phyloP scores from a whole-genome alignment of 768 basidiomycete species.

The Leccinum longicurvipes region DNA sequence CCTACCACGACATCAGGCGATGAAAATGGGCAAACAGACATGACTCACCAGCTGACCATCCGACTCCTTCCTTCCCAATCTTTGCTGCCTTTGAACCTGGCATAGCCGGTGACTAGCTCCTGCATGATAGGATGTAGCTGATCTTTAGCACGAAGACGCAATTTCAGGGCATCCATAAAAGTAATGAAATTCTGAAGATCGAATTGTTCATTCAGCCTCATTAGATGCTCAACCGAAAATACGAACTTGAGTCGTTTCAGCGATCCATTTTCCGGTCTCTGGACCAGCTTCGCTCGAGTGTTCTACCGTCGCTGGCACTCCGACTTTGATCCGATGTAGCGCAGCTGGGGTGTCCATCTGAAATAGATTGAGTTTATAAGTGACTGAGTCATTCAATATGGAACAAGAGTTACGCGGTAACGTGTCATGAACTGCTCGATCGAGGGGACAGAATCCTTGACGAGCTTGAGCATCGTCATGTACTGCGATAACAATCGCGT shows the following conservation, averaged over 20 bases:
- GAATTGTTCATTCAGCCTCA: background rate
- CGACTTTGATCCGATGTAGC: conserved; percentile 82
- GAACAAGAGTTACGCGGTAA: conserved; percentile 54
- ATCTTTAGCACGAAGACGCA: conserved; percentile 93
- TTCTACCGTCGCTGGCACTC: conserved; percentile 95
- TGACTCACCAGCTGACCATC: conserved; percentile 84
- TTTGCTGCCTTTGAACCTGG: conserved; percentile 89
- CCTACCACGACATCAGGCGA: conserved; percentile 41
- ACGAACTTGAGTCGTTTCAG: conserved; percentile 90
- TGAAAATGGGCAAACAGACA: background rate
- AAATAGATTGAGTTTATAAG: background rate
- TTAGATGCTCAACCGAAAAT: background rate
- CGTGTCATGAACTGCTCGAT: conserved; percentile 90
- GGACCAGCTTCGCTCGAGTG: conserved; percentile 90
- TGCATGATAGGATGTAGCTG: conserved; percentile 93
- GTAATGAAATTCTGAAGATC: conserved; percentile 87
- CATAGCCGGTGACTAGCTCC: conserved; percentile 93
- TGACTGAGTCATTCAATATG: background rate
- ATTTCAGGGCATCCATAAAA: conserved; percentile 95
- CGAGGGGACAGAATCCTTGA: conserved; percentile 80
- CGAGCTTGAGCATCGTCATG: conserved; percentile 95
- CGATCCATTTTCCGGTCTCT: conserved; percentile 95
- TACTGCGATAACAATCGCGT: conserved; percentile 93
- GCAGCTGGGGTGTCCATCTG: conserved; percentile 95
- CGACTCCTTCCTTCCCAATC: conserved; percentile 93